Conservation (phyloP, 495 filamentous ascomycete genomes). For the Penicillium alfredii region DNA sequence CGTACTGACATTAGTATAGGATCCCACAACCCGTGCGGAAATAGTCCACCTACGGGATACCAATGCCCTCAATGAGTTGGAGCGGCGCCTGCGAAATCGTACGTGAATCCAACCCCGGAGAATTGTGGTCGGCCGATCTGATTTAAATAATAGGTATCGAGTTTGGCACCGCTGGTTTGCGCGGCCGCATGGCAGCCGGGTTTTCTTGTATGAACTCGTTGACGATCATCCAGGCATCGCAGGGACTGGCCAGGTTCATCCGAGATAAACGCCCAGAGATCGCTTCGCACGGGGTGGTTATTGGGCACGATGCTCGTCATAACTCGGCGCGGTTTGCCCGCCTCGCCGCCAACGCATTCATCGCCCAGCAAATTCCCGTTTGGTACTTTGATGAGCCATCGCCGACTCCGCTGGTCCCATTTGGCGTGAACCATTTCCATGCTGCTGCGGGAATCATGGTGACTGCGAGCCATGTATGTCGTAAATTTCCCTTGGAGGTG, state of each 20-base stretch:
- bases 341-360: constrained; percentile 60
- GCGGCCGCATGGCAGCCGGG: constrained; percentile 64
- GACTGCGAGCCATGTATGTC: constrained; percentile 57
- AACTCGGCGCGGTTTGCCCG: constrained; percentile 60
- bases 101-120: constrained; percentile 15
- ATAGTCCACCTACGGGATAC: constrained; percentile 50
- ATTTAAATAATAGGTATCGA: constrained; percentile 55
- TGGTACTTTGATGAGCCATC: constrained; percentile 52
- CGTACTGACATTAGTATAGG: constrained; percentile 29
- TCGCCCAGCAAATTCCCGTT: constrained; percentile 54
- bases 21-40: constrained; percentile 51
- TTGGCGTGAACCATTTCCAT: constrained; percentile 49
- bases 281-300: constrained; percentile 48
- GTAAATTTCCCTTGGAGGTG: background rate
- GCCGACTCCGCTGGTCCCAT: constrained; percentile 66
- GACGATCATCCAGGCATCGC: constrained; percentile 67
- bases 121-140: no score
- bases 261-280: constrained; percentile 34
- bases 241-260: constrained; percentile 62
- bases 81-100: constrained; percentile 51
- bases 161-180: constrained; percentile 66
- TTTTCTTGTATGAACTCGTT: constrained; percentile 65
- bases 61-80: constrained; percentile 46
- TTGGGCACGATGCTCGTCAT: constrained; percentile 64
- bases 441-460: constrained; percentile 67